These are phyloP conservation scores for Aristolochia californica DNA, from an alignment of 164 flowering plant species.

Conservation along the genomic window DNA sequence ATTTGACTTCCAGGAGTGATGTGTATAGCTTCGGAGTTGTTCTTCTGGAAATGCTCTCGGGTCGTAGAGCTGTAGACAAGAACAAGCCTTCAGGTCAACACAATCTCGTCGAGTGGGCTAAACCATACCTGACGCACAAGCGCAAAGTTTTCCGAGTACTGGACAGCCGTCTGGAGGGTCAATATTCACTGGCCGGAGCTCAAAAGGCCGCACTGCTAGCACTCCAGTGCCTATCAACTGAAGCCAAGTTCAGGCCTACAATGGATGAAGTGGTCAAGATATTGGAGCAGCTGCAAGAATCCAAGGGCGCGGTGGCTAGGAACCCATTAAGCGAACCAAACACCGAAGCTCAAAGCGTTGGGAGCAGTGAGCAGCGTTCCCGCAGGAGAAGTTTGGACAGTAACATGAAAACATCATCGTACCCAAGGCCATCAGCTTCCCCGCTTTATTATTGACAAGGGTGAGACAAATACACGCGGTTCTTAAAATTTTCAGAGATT, in stretches of 20 bases:
- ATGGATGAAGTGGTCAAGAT: constrained; percentile 57
- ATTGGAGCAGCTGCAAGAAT: constrained; percentile 51
- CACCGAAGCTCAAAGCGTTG: constrained; percentile 9
- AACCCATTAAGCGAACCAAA: constrained; percentile 11
- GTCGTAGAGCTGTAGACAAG: constrained; percentile 64
- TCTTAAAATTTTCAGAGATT: no score
- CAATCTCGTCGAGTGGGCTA: constrained; percentile 76
- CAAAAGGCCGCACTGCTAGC: constrained; percentile 45
- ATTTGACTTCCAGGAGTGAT: constrained; percentile 70
- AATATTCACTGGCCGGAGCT: constrained; percentile 47
- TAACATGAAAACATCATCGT: constrained; percentile 10
- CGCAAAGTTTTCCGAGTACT: constrained; percentile 50
- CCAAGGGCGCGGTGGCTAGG: constrained; percentile 14
- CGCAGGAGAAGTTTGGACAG: constrained; percentile 17
- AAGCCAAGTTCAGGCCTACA: constrained; percentile 55
- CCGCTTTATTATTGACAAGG: constrained; percentile 19
- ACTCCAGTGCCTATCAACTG: constrained; percentile 46
- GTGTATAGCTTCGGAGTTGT: constrained; percentile 90
- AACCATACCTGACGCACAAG: constrained; percentile 58
- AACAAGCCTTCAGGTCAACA: constrained; percentile 81
- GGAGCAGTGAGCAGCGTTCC: constrained; percentile 7
- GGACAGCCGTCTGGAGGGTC: constrained; percentile 69
- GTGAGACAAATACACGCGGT: neutral
- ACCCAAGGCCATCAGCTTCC: constrained; percentile 39
- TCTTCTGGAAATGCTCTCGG: constrained; percentile 73